These are phyloP conservation scores for Tephrocybe sp. DNA, from an alignment of 768 basidiomycete genomes.

Conservation along the genomic window DNA sequence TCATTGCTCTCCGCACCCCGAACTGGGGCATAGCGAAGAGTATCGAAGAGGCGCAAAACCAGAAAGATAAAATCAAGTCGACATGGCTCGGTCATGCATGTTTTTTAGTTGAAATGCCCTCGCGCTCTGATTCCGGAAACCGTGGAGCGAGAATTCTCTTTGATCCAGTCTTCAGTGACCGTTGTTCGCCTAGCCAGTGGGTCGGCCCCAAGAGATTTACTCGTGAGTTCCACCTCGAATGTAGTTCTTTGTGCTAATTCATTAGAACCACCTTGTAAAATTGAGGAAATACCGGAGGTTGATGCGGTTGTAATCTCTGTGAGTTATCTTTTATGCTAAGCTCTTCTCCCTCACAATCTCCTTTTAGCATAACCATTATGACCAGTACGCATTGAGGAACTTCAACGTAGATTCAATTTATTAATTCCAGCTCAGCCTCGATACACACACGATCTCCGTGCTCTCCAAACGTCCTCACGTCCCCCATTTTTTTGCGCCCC, in stretches of 20 bases:
- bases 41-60: conserved; percentile 11
- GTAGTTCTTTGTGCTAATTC: neutral
- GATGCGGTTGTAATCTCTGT: conserved; percentile 64
- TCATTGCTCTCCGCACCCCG: conserved; percentile 34
- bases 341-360: neutral
- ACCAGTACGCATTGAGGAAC: conserved; percentile 33
- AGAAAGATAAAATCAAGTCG: conserved; percentile 39
- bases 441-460: conserved; percentile 37
- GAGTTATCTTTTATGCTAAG: conserved; percentile 17
- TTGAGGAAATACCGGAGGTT: conserved; percentile 56
- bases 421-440: conserved; percentile 30
- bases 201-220: conserved; percentile 48
- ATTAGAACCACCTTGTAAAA: conserved; percentile 43
- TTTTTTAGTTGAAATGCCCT: conserved; percentile 50
- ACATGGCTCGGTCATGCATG: conserved; percentile 59
- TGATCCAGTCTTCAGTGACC: conserved; percentile 51
- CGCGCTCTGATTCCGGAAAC: conserved; percentile 18
- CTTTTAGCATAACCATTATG: conserved; percentile 48
- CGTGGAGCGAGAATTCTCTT: conserved; percentile 47
- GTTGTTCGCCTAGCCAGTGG: conserved; percentile 45
- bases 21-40: conserved; percentile 31
- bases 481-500: conserved; percentile 57
- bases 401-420: neutral
- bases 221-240: conserved; percentile 28
- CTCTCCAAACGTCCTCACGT: conserved; percentile 31